Evolutionary conservation across 768 basidiomycete species (phyloP).

Genomic region (Rhodotorula kratochvilovae): DNA sequence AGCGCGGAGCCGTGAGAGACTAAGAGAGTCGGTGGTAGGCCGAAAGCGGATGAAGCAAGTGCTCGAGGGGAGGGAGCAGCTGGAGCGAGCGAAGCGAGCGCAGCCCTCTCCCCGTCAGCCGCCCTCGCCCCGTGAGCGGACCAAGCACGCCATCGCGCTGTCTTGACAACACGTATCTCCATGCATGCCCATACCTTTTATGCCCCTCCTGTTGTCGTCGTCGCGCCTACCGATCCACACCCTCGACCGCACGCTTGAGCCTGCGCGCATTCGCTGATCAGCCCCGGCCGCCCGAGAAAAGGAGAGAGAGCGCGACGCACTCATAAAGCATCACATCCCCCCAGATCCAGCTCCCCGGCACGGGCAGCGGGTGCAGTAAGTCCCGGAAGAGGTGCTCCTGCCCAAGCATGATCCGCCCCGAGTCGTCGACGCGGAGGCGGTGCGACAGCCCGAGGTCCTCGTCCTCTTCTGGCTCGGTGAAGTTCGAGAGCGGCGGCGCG

Average conservation of each 20-base stretch:
- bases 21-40: too few species aligned
- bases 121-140: too few species aligned
- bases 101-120: too few species aligned
- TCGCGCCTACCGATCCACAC: conserved; percentile 6
- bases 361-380: conserved; percentile 34
- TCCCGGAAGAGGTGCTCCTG: conserved; percentile 39
- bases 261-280: background rate
- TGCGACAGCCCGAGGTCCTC: conserved; percentile 34
- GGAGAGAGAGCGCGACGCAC: conserved; percentile 4
- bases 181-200: too few species aligned
- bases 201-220: too few species aligned
- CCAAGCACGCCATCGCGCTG: too few species aligned
- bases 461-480: background rate
- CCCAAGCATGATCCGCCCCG: conserved; percentile 28
- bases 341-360: conserved; percentile 39
- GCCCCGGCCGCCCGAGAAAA: background rate
- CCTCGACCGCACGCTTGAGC: conserved; percentile 14
- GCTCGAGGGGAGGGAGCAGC: too few species aligned
- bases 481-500: background rate
- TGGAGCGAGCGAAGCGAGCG: too few species aligned
- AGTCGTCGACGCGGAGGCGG: conserved; percentile 30
- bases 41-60: too few species aligned
- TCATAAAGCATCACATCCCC: conserved; percentile 38
- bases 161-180: too few species aligned
- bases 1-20: too few species aligned